Conservation (phyloP, 1,284 basidiomycete species). For the Sporisorium scitamineum region DNA sequence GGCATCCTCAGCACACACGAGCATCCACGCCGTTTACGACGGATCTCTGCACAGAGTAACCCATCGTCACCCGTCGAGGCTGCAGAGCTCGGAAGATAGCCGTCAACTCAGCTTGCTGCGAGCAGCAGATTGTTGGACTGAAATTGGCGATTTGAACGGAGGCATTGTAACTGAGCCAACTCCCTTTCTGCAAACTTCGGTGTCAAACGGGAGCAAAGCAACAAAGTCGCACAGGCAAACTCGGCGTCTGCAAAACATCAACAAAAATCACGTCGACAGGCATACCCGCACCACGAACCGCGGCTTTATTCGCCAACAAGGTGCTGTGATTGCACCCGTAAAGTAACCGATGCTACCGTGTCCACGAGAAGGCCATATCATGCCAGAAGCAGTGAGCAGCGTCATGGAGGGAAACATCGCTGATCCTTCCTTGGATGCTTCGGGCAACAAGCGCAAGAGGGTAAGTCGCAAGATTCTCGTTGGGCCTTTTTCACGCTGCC, state of each 20-base stretch:
- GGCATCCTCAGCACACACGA: neutral
- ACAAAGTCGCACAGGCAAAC: neutral
- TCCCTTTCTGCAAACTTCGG: neutral
- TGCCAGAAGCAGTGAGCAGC: conserved; percentile 36
- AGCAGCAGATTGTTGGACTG: neutral
- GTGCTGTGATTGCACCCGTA: neutral
- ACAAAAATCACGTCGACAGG: neutral
- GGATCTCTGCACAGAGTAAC: too few relatives aligned
- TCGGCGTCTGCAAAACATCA: neutral
- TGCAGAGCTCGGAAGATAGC: neutral
- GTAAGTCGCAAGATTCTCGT: conserved; percentile 8
- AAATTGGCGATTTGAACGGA: neutral
- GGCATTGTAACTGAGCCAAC: neutral
- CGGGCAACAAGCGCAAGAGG: conserved; percentile 48
- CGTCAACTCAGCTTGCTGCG: neutral
- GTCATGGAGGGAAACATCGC: conserved; percentile 15
- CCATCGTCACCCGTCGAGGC: neutral
- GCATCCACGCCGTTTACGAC: too few relatives aligned
- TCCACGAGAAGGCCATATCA: conserved; percentile 4
- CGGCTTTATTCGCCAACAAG: neutral
- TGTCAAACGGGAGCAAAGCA: neutral
- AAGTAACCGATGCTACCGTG: neutral
- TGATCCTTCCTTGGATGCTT: conserved; percentile 21
- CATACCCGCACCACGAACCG: neutral
- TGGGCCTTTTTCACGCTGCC: neutral